Evolutionary conservation across 2,329 filamentous ascomycete species (phyloP).

Genomic region (Epichloe sylvatica): DNA sequence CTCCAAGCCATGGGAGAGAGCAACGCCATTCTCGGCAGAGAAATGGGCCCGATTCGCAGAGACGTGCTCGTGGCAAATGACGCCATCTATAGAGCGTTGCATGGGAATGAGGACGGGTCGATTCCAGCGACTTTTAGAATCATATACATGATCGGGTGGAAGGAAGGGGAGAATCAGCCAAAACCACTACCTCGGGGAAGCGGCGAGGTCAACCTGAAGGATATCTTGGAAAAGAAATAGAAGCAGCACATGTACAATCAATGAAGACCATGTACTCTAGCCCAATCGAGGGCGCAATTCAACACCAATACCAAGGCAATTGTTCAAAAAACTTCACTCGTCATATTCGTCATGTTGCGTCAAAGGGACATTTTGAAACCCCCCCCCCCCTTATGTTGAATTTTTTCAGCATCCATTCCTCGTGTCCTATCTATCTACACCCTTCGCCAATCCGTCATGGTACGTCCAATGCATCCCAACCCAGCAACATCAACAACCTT

Average conservation of each 20-base stretch:
- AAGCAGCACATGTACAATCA: background rate
- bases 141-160: conserved; percentile 99
- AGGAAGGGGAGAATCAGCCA: conserved; percentile 63
- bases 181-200: conserved; percentile 78
- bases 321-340: background rate
- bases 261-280: background rate
- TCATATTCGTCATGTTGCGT: background rate
- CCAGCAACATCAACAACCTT: conserved; percentile 93
- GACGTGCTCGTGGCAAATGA: conserved; percentile 82
- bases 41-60: conserved; percentile 60
- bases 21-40: conserved; percentile 76
- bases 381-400: background rate
- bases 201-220: conserved; percentile 77
- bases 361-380: background rate
- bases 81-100: conserved; percentile 74
- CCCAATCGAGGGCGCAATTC: background rate
- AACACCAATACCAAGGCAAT: background rate
- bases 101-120: conserved; percentile 64
- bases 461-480: conserved; percentile 77
- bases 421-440: conserved; percentile 23
- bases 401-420: background rate
- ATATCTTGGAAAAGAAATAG: conserved; percentile 46
- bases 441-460: conserved; percentile 91
- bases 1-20: conserved; percentile 92
- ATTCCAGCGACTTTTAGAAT: conserved; percentile 86